Conservation (phyloP, 768 basidiomycete genomes). For the Leccinum disarticulatum region DNA sequence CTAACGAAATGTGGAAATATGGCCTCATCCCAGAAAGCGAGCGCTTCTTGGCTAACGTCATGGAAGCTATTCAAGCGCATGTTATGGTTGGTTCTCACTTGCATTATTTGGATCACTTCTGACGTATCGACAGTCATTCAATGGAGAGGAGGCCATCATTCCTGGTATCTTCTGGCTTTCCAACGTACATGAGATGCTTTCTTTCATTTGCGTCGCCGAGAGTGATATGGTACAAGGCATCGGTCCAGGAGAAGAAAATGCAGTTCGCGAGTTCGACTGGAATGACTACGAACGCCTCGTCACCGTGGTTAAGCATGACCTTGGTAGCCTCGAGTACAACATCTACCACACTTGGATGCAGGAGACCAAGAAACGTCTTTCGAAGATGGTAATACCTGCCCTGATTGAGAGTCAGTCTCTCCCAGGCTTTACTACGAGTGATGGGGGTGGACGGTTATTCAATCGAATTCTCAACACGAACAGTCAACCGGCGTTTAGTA, state of each 20-base stretch:
- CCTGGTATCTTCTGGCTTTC: conserved; percentile 99
- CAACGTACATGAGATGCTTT: conserved; percentile 98
- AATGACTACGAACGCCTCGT: conserved; percentile 95
- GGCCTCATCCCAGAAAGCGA: conserved; percentile 96
- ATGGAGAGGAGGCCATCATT: conserved; percentile 90
- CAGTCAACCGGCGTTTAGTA: conserved; percentile 86
- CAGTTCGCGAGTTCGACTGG: conserved; percentile 94
- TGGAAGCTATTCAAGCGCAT: conserved; percentile 96
- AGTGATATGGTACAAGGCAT: conserved; percentile 98
- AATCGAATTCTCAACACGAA: conserved; percentile 88
- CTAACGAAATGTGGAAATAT: conserved; percentile 99
- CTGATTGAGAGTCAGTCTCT: conserved; percentile 96
- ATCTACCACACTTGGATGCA: conserved; percentile 99
- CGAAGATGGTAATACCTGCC: conserved; percentile 98
- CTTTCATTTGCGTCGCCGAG: conserved; percentile 98
- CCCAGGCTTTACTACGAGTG: conserved; percentile 95
- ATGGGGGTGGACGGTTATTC: conserved; percentile 91
- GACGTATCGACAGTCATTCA: conserved; percentile 63
- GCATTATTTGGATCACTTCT: conserved; percentile 3
- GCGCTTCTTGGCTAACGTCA: conserved; percentile 96
- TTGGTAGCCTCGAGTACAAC: conserved; percentile 98
- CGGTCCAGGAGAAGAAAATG: conserved; percentile 91
- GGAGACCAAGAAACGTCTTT: conserved; percentile 93
- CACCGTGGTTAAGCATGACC: conserved; percentile 97
- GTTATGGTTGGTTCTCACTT: conserved; percentile 79